Base-by-base conservation (phyloP, 116 monocot species). In the Trichopus zeylanicus region DNA sequence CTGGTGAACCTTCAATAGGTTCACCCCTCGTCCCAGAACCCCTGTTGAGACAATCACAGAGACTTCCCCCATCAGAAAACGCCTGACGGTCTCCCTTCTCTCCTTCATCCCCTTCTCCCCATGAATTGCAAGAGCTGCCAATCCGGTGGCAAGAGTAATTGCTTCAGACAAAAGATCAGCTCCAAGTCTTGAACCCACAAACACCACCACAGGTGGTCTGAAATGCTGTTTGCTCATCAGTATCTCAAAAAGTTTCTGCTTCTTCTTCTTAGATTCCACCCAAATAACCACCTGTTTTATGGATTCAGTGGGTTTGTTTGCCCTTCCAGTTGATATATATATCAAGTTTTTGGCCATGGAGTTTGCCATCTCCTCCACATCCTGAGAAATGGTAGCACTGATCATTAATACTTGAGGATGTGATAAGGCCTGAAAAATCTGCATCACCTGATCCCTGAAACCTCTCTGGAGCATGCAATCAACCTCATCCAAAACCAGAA, bases 101-200 rank as follows among this genome's bases (percentile, higher is more conserved):
- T 87, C 88, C 30, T 74, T 82, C 92, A 93, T 93, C 18, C 28
- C 67, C 69, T 93, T 93, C 78, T 88, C 88, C 11, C 92, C 88
- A 57, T 93, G 92, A 62, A 93, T 79, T n/a, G 88, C 68, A 59
- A 88, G 56, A 53, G 84, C 73, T 56, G 73, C 69, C 51, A 93
- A 29, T 34, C 88, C 84, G 64, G 92, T 93, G 11, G 65, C 35
- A 69, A 59, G 48, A 54, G 61, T 72, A 37, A 93, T 88, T 15
- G 88, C 84, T 21, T 87, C 82, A 26, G 84, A 74, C 52, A 93
- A 75, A 51, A 93, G 76, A 67, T 88, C 88, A 52, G 88, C 87
- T 48, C 92, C 92, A 20, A 81, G 19, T 59, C 92, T 87, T 27
- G 92, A 93, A 57, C 73, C 68, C 16, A 93, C 92, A 77, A 93